Evolutionary conservation across 78 protist genomes (phyloP), one percentile per base, ranked within the genome.

Genomic region (Emiliania huxleyi): DNA sequence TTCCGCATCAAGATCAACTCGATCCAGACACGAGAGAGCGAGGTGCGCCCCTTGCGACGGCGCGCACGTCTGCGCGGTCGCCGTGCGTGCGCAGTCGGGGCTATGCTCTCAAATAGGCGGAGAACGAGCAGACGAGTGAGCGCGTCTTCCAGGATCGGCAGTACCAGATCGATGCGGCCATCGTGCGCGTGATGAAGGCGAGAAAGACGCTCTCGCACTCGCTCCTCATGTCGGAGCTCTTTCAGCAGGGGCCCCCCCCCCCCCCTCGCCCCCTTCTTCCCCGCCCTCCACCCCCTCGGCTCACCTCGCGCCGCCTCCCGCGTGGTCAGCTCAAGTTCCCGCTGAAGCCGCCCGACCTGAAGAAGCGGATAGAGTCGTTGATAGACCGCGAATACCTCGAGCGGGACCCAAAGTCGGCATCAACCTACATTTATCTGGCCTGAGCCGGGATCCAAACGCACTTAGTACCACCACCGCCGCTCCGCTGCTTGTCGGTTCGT

Each of bases 161-260:
- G 46, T 90, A 95, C 46, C 90, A 84, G 23, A 77, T 77, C 46
- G 85, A 77, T 40, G 90, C 99, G 0, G 96, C 97, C 2, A 92
- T 98, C 44, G 99, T 98, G 42, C 96, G 99, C 42, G 95, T 97
- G 90, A 98, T 98, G 99, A 98, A 98, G 96, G 89, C 99, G 0
- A 96, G 97, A 35, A 85, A 90, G 42, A 26, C 93, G n/a, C 93
- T 98, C 11, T 0, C 93, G 23, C 99, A 98, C 94, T 37, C 81
- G 37, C 91, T 92, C 0, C 95, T 98, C 23, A 88, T 98, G 25
- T 33, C 96, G 2, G 99, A 95, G 84, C 91, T 97, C n/a, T 37
- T 95, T 35, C 22, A 91, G 52, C 87, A 79, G 46, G 83, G 2
- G 83, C 19, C n/a, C n/a, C n/a, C n/a, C n/a, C n/a, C n/a, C n/a